Conservation (phyloP, 176 grass and related monocot species). For the Melocanna baccifera region DNA sequence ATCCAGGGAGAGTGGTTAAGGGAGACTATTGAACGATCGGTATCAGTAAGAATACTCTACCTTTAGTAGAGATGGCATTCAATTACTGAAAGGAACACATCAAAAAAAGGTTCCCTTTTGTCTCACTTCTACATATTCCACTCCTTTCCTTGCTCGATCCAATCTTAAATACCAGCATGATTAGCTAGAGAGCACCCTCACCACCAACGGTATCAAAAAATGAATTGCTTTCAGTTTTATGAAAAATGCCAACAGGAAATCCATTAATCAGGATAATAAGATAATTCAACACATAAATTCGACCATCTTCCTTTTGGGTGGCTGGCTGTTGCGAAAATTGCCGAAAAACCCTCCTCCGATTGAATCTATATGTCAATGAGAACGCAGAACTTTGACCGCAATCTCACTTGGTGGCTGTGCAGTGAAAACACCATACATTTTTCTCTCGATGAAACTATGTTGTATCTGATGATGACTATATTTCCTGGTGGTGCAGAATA, state of each 20-base stretch:
- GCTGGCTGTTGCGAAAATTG: slow-evolving; percentile 36
- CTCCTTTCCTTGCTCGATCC: background rate
- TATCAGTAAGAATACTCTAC: slow-evolving; percentile 11
- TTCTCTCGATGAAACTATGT: background rate
- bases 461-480: background rate
- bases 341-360: background rate
- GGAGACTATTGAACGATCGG: background rate
- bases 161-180: background rate
- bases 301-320: slow-evolving; percentile 14
- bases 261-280: background rate
- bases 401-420: background rate
- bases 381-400: slow-evolving; percentile 30
- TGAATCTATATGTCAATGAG: slow-evolving; percentile 22
- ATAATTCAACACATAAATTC: background rate
- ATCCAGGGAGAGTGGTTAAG: background rate
- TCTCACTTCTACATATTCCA: slow-evolving; percentile 33
- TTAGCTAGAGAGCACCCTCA: slow-evolving; percentile 26
- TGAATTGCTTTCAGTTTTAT: background rate
- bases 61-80: slow-evolving; percentile 19
- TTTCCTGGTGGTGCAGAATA: background rate
- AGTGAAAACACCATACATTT: background rate
- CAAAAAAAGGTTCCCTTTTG: slow-evolving; percentile 56
- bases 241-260: background rate
- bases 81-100: slow-evolving; percentile 52
- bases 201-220: slow-evolving; percentile 16